Conservation (phyloP, 495 filamentous ascomycete species). For the Penicillium longicatenatum region DNA sequence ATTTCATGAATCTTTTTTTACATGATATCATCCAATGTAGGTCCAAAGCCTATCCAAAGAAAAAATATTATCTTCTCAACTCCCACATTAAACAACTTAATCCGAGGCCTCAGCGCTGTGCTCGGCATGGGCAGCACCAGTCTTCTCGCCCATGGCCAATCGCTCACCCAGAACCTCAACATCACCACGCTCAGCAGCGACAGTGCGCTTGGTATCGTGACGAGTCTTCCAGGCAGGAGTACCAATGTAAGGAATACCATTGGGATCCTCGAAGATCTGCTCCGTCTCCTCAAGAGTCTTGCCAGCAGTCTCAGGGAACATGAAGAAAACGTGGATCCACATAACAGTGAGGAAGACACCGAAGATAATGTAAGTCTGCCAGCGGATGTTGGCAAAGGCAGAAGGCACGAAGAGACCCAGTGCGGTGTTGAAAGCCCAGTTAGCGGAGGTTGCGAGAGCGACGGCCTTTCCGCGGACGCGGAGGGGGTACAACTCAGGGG, state of each 20-base stretch:
- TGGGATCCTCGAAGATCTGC: conserved; percentile 64
- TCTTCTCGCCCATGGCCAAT: conserved; percentile 23
- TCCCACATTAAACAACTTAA: conserved; percentile 1
- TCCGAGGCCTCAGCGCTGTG: conserved; percentile 1
- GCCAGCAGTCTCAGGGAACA: conserved; percentile 79
- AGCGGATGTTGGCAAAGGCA: conserved; percentile 68
- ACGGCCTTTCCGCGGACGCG: conserved; percentile 65
- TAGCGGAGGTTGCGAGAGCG: conserved; percentile 65
- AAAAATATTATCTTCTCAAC: neutral
- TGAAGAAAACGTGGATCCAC: conserved; percentile 73
- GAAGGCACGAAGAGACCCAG: conserved; percentile 74
- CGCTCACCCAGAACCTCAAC: conserved; percentile 29
- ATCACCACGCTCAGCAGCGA: conserved; percentile 27
- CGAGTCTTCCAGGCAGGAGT: conserved; percentile 70
- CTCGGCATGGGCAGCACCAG: conserved; percentile 20
- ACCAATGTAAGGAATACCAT: conserved; percentile 63
- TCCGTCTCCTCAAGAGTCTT: conserved; percentile 81
- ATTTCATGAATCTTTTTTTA: neutral
- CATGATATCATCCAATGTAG: neutral
- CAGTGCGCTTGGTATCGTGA: conserved; percentile 28
- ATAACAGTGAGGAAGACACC: conserved; percentile 70
- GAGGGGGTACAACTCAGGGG: conserved; percentile 67
- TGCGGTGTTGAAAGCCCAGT: conserved; percentile 81
- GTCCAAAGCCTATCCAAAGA: neutral
- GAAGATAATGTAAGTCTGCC: conserved; percentile 75